phyloP scores from a whole-genome alignment of 1,284 basidiomycete species.

The Blastosporella zonata region DNA sequence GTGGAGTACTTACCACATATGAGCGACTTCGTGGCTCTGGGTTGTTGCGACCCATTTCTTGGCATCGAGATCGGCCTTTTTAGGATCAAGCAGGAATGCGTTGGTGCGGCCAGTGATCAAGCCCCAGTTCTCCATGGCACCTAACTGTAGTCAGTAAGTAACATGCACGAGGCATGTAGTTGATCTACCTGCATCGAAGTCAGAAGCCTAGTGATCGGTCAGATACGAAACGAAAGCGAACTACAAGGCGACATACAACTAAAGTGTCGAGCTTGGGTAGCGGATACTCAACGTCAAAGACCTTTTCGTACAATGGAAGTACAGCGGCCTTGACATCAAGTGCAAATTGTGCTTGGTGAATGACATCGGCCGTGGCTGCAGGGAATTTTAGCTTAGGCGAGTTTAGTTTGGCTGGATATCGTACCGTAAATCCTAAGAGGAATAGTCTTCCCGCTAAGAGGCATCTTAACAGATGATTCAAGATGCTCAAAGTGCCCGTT shows the following conservation, averaged over 20 bases:
- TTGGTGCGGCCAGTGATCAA: constrained; percentile 89
- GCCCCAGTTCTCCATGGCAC: constrained; percentile 97
- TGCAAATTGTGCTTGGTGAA: constrained; percentile 80
- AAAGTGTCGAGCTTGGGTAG: constrained; percentile 92
- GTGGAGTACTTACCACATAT: constrained; percentile 66
- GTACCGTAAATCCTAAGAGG: constrained; percentile 84
- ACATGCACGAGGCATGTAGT: background rate
- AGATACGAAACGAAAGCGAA: constrained; percentile 6
- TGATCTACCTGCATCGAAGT: constrained; percentile 77
- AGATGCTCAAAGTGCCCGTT: constrained; percentile 81
- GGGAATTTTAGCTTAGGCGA: constrained; percentile 2
- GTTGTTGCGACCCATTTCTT: constrained; percentile 80
- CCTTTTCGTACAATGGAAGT: constrained; percentile 90
- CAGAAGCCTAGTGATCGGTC: constrained; percentile 50
- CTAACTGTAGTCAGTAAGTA: constrained; percentile 26
- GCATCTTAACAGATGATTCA: constrained; percentile 77
- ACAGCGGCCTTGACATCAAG: constrained; percentile 88
- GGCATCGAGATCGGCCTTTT: constrained; percentile 71
- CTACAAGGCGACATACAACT: constrained; percentile 44
- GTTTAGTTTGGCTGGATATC: constrained; percentile 18
- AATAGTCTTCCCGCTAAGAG: constrained; percentile 77
- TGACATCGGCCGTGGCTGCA: constrained; percentile 80
- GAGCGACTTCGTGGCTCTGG: constrained; percentile 83
- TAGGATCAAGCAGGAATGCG: constrained; percentile 80
- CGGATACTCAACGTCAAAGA: constrained; percentile 90